Base-by-base conservation (phyloP, 306 rosid species). In the Ceratonia siliqua region DNA sequence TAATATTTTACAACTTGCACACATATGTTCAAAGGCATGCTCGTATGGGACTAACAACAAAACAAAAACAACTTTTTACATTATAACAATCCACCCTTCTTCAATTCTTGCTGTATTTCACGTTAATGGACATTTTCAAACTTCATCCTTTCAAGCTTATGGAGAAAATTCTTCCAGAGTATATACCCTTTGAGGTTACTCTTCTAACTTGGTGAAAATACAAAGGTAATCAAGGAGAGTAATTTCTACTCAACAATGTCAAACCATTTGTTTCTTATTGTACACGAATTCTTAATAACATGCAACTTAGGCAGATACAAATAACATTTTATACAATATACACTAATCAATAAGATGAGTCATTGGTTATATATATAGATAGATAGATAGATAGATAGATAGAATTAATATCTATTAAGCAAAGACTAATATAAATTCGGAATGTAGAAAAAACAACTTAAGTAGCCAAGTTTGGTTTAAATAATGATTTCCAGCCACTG, bases 381-480 rank as follows among this genome's bases (percentile, higher is more conserved):
- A n/a, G n/a, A n/a, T 28, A 1, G 32, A 28, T 28, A 28, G 4
- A 1, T 1, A 4, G 32, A 28, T 1, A 28, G 32, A 28, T 28
- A 35, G 6, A 36, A 36, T 36, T 36, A 36, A 36, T 7, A 5
- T 5, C 10, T 7, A 36, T 36, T 36, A 36, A 5, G 8, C 8
- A 36, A 5, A 6, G 62, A 62, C 30, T 25, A 11, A 59, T 36
- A 54, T 38, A 65, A 50, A 75, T 38, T 64, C 30, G 33, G 30
- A 36, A 66, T 54, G 58, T 41, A 33, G 43, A 50, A 63, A 52
- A 63, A 33, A 49, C 41, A 57, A 28, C 33, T 30, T 21, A 62
- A 72, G 32, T 39, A 38, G 73, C 4, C 22, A 62, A 21, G 21
- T 41, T 13, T 62, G 59, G 69, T 36, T 35, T 43, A 77, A 68